Evolutionary conservation across 306 rosid species (phyloP).

Genomic region (apple (Malus domestica)): ASM211411v1 NC_041790.1:31804501-31805000

Average conservation of each 20-base stretch:
- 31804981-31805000: not conserved
- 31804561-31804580: constrained; percentile 28
- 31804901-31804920: not conserved
- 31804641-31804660: constrained; percentile 40
- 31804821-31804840: constrained; percentile 33
- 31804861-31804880: constrained; percentile 13
- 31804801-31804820: constrained; percentile 26
- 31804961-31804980: not conserved
- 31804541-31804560: constrained; percentile 49
- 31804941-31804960: not conserved
- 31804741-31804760: constrained; percentile 28
- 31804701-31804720: constrained; percentile 35
- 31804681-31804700: constrained; percentile 22
- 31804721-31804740: constrained; percentile 39
- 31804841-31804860: constrained; percentile 24
- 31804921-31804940: not conserved
- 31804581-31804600: constrained; percentile 38
- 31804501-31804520: constrained; percentile 21
- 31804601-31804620: constrained; percentile 37
- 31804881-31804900: constrained; percentile 12
- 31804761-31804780: constrained; percentile 30
- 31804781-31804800: constrained; percentile 25
- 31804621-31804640: constrained; percentile 27
- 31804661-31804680: constrained; percentile 28
- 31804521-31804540: constrained; percentile 19